Evolutionary conservation across 805 yeast genomes (phyloP), one percentile per base, ranked within the genome.

Genomic region (Wickerhamomyces silvicola): DNA sequence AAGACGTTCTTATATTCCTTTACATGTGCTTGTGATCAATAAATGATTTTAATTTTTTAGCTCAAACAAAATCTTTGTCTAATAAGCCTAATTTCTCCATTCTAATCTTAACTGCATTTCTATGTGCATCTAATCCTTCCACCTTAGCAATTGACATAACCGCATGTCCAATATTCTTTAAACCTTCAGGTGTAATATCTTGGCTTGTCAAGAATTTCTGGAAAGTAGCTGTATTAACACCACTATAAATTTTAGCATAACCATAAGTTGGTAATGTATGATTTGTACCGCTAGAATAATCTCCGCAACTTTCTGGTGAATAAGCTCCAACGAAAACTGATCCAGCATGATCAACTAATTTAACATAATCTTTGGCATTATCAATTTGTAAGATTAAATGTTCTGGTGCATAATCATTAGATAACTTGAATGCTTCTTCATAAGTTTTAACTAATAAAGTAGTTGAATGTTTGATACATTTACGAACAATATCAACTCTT

Each of bases 251-350:
- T 64, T 87, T 81, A 27, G 99, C 97, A 54, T 90, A 92, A 31
- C 99, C 99, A 54, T 92, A 92, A 0, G 99, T 92, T 37, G 99
- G 99, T 49, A 92, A 71, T 0, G 99, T 92, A 64, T 92, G 99
- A 70, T 92, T 92, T 5, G 99, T 92, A 57, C 99, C 99, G 39
- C 88, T 75, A 0, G 97, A 88, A 64, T 92, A 92, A 64, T 92
- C 99, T 53, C 99, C 99, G 59, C 97, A 88, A 3, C 95, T 82
- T 59, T 92, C 99, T 31, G 99, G 98, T 2, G 96, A 83, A 58
- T 82, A 83, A 4, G 90, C 81, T 27, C 99, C 99, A 35, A 92
- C 97, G 52, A 92, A 92, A 16, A 92, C 92, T 20, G 94, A 81
- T 24, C 99, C 98, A 6, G 99, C 99, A 56, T 92, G 80, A 42